These are phyloP conservation scores for Clavulina sp. DNA, from an alignment of 768 basidiomycete species.

Conservation along the genomic window DNA sequence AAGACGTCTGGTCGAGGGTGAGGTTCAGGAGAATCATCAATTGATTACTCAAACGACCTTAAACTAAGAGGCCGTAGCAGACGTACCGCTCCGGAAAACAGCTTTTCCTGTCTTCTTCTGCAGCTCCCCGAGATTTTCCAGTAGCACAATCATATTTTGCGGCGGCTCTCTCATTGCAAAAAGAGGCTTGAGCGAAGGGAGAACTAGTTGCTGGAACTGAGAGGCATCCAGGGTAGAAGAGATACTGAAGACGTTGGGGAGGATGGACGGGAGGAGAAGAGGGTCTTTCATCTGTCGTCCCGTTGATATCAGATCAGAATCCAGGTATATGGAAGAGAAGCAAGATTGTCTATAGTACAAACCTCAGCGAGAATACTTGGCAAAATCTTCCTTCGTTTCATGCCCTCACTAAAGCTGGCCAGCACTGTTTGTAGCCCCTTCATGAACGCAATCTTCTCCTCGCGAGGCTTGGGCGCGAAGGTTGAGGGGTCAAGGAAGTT, in stretches of 20 bases:
- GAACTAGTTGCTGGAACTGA: constrained; percentile 66
- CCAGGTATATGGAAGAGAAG: background rate
- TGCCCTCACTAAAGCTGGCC: constrained; percentile 70
- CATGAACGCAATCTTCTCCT: constrained; percentile 95
- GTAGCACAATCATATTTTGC: constrained; percentile 85
- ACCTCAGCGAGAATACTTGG: constrained; percentile 91
- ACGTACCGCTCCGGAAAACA: constrained; percentile 33
- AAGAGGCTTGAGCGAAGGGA: constrained; percentile 78
- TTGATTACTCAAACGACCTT: background rate
- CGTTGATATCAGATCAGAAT: background rate
- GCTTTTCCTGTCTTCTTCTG: constrained; percentile 77
- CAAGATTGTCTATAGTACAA: constrained; percentile 12
- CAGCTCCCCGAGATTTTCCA: constrained; percentile 76
- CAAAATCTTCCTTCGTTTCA: constrained; percentile 74
- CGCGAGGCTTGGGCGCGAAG: constrained; percentile 82
- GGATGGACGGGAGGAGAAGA: constrained; percentile 80
- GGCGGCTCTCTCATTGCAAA: constrained; percentile 89
- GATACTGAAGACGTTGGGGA: constrained; percentile 91
- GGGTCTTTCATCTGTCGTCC: constrained; percentile 79
- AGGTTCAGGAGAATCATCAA: background rate
- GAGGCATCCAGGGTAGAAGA: constrained; percentile 53
- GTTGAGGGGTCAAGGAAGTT: constrained; percentile 92
- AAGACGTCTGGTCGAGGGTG: constrained; percentile 53
- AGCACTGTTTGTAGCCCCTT: constrained; percentile 71
- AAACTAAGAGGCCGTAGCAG: background rate